Evolutionary conservation across 176 grass and related monocot species (phyloP), one percentile per base, ranked within the genome.

Genomic region (Avena insularis): DNA sequence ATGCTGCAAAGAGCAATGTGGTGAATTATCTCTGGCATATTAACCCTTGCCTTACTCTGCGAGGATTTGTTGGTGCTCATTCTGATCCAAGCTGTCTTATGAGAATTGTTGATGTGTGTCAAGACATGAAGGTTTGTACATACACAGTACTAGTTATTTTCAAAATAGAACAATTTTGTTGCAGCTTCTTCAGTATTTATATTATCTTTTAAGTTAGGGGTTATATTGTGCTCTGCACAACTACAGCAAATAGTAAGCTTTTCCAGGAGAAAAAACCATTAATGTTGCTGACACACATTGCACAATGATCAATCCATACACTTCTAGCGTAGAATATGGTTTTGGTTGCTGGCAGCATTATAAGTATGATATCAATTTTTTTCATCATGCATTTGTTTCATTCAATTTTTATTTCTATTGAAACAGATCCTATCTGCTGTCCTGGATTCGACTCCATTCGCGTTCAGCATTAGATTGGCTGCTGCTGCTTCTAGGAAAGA

Each of bases 41-140:
- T 79, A 94, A 97, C 68, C 84, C 90, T 65, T 80, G 83, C 36
- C 47, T 97, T 25, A 92, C 91, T 53, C 82, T 94, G 83, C 90
- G 71, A 79, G 92, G 92, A 85, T 92, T 97, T 89, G 71, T 92
- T 87, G 88, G 92, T 78, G 69, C 86, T 79, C 76, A 90, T 62
- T 85, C 77, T 81, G 90, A 97, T 91, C 83, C 77, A n/a, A 81
- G 74, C 27, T 90, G 78, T 90, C 56, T 97, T 50, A 81, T 89
- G 31, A 94, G 88, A 90, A 92, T 88, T 77, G 54, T 84, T 60
- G 89, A 90, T 70, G 85, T 92, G 20, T 97, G 95, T 65, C 82
- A 91, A 63, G 92, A 97, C 16, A 57, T 97, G 35, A 94, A 94
- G 95, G 95, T 97, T 87, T 77, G 76, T 77, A 79, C 72, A 69